Conservation (phyloP, 495 filamentous ascomycete genomes). For the Penicillium canescens region DNA sequence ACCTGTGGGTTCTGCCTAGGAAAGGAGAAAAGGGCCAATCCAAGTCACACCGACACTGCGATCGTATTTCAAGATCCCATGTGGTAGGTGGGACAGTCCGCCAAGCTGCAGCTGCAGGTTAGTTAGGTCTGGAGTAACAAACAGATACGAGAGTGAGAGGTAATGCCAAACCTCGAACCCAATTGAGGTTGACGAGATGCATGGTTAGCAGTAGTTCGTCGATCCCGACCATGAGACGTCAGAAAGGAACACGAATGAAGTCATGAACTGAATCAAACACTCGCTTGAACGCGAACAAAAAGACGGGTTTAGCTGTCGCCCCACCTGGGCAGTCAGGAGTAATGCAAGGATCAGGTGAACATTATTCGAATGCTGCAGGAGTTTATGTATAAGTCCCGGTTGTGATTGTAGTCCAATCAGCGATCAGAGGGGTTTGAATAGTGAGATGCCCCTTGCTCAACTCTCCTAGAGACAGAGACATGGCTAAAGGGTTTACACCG, state of each 20-base stretch:
- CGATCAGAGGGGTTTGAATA: neutral
- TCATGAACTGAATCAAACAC: neutral
- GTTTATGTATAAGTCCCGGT: neutral
- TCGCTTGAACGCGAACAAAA: conserved; percentile 3
- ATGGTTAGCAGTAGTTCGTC: neutral
- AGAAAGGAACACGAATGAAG: neutral
- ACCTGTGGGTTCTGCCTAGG: conserved; percentile 5
- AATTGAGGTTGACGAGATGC: neutral
- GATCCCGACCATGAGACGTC: neutral
- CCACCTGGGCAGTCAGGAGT: conserved; percentile 16
- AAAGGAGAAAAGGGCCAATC: conserved; percentile 14
- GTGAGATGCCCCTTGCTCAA: conserved; percentile 2
- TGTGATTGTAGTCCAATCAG: conserved; percentile 1
- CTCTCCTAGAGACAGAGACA: neutral
- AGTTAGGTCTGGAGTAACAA: neutral
- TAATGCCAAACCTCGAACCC: too few species aligned
- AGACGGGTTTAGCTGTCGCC: conserved; percentile 6
- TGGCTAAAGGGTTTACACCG: neutral
- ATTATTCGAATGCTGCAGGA: conserved; percentile 10
- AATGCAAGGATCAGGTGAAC: conserved; percentile 21
- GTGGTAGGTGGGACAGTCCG: conserved; percentile 10
- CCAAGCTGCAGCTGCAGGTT: conserved; percentile 1
- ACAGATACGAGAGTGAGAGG: too few species aligned
- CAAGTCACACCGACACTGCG: conserved; percentile 1
- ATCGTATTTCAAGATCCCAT: conserved; percentile 10